Evolutionary conservation across 192 early-diverging fungal species (phyloP).

Genomic region (Rhizophagus sp.): DNA sequence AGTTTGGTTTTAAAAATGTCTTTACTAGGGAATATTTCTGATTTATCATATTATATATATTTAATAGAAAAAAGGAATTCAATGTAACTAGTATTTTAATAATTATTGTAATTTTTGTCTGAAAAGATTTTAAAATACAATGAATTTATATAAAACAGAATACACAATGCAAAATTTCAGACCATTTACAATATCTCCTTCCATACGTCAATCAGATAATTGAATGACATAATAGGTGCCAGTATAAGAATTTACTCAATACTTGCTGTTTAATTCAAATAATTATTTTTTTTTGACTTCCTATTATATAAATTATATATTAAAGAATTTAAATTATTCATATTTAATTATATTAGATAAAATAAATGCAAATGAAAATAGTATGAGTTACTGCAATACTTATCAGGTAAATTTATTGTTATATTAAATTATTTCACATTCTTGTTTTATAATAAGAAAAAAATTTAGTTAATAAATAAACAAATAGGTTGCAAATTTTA

Average conservation of each 20-base stretch:
- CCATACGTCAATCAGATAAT: neutral
- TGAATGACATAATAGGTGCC: neutral
- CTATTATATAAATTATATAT: no score
- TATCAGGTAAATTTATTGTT: neutral
- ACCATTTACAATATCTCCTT: neutral
- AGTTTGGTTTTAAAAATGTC: conserved; percentile 10
- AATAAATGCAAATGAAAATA: neutral
- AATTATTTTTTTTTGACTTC: neutral
- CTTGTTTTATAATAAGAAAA: neutral
- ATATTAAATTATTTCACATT: neutral
- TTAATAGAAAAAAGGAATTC: neutral
- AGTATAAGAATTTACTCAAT: neutral
- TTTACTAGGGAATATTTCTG: neutral
- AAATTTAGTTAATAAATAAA: neutral
- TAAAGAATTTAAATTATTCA: neutral
- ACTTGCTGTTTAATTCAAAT: neutral
- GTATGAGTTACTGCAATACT: neutral
- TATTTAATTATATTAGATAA: neutral
- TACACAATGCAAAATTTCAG: neutral
- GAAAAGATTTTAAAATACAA: no score
- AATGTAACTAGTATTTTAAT: neutral
- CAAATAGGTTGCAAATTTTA: neutral
- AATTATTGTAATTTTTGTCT: no score
- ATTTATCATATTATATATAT: neutral
- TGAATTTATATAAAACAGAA: neutral